These are phyloP conservation scores for Macrolepiota dolichaula DNA, from an alignment of 768 basidiomycete genomes.

Conservation along the genomic window DNA sequence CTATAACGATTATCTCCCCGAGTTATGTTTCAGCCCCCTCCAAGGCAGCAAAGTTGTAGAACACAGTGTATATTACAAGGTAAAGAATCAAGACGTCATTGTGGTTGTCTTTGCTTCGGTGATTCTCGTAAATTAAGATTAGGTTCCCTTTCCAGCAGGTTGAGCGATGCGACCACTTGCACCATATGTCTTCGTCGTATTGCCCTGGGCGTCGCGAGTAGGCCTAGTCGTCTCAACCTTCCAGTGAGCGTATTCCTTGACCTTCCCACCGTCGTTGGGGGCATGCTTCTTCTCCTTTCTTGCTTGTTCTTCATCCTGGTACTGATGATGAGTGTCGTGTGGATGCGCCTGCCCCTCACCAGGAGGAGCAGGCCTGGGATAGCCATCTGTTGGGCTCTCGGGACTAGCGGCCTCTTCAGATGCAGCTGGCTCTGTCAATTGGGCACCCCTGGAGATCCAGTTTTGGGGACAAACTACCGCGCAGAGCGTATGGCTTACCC, in stretches of 20 bases:
- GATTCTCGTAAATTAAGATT: slow-evolving; percentile 26
- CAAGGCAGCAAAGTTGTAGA: background rate
- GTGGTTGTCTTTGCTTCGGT: background rate
- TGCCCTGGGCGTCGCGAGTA: slow-evolving; percentile 35
- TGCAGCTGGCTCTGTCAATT: slow-evolving; percentile 3
- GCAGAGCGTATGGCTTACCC: slow-evolving; percentile 4
- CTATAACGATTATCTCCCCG: background rate
- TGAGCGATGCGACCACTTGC: slow-evolving; percentile 51
- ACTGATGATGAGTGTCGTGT: slow-evolving; percentile 23
- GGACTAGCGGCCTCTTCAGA: slow-evolving; percentile 27
- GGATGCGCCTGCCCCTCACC: slow-evolving; percentile 25
- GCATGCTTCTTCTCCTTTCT: slow-evolving; percentile 48
- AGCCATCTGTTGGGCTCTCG: slow-evolving; percentile 23
- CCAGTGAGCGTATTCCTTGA: slow-evolving; percentile 40
- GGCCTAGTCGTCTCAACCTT: slow-evolving; percentile 49
- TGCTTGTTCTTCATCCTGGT: slow-evolving; percentile 44
- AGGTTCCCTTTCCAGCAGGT: slow-evolving; percentile 45
- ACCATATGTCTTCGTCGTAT: slow-evolving; percentile 35
- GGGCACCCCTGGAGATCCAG: background rate
- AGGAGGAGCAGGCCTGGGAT: slow-evolving; percentile 49
- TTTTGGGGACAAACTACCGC: background rate
- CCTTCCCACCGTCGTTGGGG: slow-evolving; percentile 41
- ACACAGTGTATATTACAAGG: slow-evolving; percentile 5
- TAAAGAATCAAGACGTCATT: slow-evolving; percentile 1
- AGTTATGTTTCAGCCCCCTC: background rate